A percentile compares a stretch with the other conserved stretches of the same genome.
These are phyloP conservation scores for Triticum timopheevii DNA, from an alignment of 176 grass and related monocot species.

Conservation along the genomic window DNA sequence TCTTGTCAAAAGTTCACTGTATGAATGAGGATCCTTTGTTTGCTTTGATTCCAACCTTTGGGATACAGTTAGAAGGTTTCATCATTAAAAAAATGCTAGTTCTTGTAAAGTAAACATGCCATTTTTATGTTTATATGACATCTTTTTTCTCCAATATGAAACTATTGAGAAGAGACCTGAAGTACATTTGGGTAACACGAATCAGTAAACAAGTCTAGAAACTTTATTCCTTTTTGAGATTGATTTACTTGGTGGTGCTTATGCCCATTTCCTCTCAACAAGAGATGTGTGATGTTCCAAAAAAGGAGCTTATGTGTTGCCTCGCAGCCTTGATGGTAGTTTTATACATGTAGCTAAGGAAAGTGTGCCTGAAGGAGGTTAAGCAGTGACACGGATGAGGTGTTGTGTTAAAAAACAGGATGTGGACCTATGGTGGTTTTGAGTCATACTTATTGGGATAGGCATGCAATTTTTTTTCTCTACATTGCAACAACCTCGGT, in stretches of 20 bases:
- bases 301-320: not conserved
- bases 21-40: constrained; percentile 68
- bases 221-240: not conserved
- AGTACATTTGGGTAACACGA: constrained; percentile 1
- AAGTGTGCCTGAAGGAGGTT: not conserved
- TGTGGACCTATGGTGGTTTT: too few species aligned
- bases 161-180: constrained; percentile 61
- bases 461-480: too few species aligned
- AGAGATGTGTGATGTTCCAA: not conserved
- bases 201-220: constrained; percentile 22
- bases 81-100: not conserved
- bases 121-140: constrained; percentile 46
- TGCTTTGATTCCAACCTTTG: constrained; percentile 37
- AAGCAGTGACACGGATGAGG: too few species aligned
- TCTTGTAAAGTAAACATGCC: not conserved
- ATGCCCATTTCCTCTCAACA: not conserved
- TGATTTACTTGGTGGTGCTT: not conserved
- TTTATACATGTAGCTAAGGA: constrained; percentile 20
- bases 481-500: too few species aligned
- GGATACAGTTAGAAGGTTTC: constrained; percentile 58
- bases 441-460: too few species aligned
- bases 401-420: too few species aligned
- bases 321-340: not conserved
- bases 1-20: not conserved
- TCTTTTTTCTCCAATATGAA: constrained; percentile 65